A percentile compares a stretch with the other conserved stretches of the same genome.
phyloP scores from a whole-genome alignment of 805 yeast genomes.

The Candida stauntonica region DNA sequence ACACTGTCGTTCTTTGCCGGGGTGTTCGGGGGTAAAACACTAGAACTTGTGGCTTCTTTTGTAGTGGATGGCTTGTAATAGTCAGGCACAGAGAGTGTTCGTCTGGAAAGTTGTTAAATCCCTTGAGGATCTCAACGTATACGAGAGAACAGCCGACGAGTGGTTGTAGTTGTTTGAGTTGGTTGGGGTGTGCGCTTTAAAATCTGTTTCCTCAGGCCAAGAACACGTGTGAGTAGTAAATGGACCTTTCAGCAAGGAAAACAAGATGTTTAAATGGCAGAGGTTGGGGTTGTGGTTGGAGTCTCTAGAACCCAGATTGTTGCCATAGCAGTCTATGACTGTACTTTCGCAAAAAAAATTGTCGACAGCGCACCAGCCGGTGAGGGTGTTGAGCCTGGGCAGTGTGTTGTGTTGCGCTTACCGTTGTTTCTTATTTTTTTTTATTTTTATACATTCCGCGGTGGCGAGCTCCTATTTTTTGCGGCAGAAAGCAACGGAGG shows the following conservation, averaged over 20 bases:
- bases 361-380: neutral
- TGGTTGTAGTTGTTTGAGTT: neutral
- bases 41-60: neutral
- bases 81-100: too few species aligned
- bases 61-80: neutral
- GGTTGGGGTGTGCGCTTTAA: constrained; percentile 12
- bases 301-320: neutral
- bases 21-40: neutral
- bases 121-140: too few species aligned
- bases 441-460: too few species aligned
- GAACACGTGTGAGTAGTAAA: constrained; percentile 14
- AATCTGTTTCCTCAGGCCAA: constrained; percentile 25
- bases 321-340: neutral
- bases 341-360: neutral
- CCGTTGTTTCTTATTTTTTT: too few species aligned
- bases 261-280: constrained; percentile 11
- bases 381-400: too few species aligned
- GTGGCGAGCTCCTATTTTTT: too few species aligned
- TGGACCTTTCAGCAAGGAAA: constrained; percentile 17
- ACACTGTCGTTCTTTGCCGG: too few species aligned
- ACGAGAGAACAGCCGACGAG: neutral
- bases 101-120: too few species aligned
- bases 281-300: constrained; percentile 4
- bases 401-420: neutral
- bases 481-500: too few species aligned